Base-by-base conservation (phyloP, 73 alveolate species). In the Paramecium caudatum region DNA sequence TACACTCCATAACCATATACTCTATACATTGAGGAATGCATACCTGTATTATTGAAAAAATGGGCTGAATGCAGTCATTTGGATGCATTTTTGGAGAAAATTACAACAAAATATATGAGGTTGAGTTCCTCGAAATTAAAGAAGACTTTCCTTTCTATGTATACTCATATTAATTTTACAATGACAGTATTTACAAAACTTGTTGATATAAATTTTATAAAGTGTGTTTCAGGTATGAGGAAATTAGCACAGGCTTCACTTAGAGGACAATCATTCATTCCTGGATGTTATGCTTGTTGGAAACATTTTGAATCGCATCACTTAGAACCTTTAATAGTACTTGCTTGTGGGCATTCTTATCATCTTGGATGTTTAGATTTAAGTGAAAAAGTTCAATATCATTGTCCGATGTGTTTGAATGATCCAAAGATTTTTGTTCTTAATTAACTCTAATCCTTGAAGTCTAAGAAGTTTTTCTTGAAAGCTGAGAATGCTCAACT, bases 1-100 rank as follows among this genome's bases (percentile, higher is more conserved):
- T 37, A 16, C n/a, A 70, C 87, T 6, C 87, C 87, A 37, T 37
- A 34, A 17, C 87, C 61, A 0, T 70, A 34, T 9, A 37, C 36
- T 5, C 16, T 33, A 15, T 70, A 70, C 37, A 34, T 70, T 15
- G 87, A 70, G 5, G 87, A 70, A 13, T 70, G 37, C 16, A 70
- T 70, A 32, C 63, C 87, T 17, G 4, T 70, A 70, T 41, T 70
- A 5, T 70, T 70, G 13, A 70, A 70, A 45, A 70, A 70, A 6
- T 70, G 87, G 87, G 87, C 87, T 16, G 61, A 36, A 41, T 34
- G 65, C 9, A 70, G 49, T 36, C 41, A 70, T 37, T 70, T 70
- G 16, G 87, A 70, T 34, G 63, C 61, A 37, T 70, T 70, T 70
- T 33, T 70, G 5, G 65, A 70, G 16, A 70, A 70, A 41, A 34